Base-by-base conservation (phyloP, 2,329 filamentous ascomycete species). In the Rugonectria rugulosa region DNA sequence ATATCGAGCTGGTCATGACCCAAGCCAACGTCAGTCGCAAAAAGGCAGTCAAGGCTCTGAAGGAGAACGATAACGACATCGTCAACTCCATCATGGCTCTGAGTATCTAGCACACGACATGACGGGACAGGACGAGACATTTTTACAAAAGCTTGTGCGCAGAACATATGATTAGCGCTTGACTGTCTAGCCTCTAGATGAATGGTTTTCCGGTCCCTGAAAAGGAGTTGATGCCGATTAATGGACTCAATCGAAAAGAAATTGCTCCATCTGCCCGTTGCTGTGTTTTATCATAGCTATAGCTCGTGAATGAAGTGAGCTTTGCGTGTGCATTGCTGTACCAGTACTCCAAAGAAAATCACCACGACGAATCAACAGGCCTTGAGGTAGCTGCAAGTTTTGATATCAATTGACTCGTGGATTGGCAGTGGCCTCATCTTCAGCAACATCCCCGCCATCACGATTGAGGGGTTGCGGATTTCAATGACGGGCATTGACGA, bases 41-140 rank as follows among this genome's bases (percentile, higher is more conserved):
- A 83, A 98, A 98, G 88, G 95, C 95, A 60, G 87, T 99, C 82
- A 99, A 98, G 83, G 95, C 96, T 53, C 85, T 99, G 74, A 93
- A 92, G 84, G 95, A 98, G 84, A 99, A 99, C 76, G 94, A 98
- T 81, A 97, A 98, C 73, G 95, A 99, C 76, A 99, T 99, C 81
- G 95, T 99, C 84, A 99, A 99, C 86, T 97, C 95, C 70, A 99
- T 99, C 82, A 99, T 99, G 95, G 93, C 94, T 68, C 82, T 99
- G 77, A 92, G 90, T 83, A 88, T 92, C 84, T 93, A 82, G 75
- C 29, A 50, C 54, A 59, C 60, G 37, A 62, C 38, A 52, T 49
- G 52, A 55, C 52, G 63, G 57, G 42, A 5, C 57, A 63, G 57
- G 56, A 59, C 59, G 50, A 56, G 56, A 58, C 55, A 40, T 62